Evolutionary conservation across 805 yeast species (phyloP), one percentile per base, ranked within the genome.

Genomic region (Nakazawaea anatomiae): DNA sequence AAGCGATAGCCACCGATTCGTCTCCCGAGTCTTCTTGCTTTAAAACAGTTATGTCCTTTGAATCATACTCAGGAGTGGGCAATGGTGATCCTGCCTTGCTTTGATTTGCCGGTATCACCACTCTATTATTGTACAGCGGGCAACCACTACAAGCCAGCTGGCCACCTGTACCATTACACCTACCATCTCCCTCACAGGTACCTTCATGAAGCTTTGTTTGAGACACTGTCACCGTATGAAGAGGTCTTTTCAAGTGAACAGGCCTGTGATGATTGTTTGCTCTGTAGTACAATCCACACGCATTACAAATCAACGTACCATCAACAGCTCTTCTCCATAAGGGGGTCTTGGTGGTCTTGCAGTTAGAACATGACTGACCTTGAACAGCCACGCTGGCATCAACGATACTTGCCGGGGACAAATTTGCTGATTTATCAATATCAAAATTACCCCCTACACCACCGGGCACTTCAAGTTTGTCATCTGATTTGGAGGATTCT

Each of bases 101-200:
- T 32, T 32, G 8, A 32, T 32, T 32, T 32, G 11, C 35, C 18
- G 57, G 47, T 6, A 55, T 61, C 29, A 76, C 59, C 28, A 80
- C 74, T 54, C 95, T 74, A 65, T 87, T 89, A 63, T 88, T 87
- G 62, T 65, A 87, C 4, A 94, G 88, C 1, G 96, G 94, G 61
- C 96, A 88, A 2, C 91, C 90, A 55, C 79, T 74, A 65, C 96
- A 88, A 4, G 89, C 89, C 5, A 75, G 74, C 2, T 89, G 67
- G 1, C 96, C 96, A 5, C 96, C 96, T 3, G 91, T 87, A 3
- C 96, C 96, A 60, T 88, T 87, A 65, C 96, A 88, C 53, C 82
- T 75, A 5, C 96, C 90, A 56, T 82, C 84, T 2, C 91, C 91
- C 36, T 82, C 77, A 58, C 91, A 85, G 5, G 83, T 72, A 2